A percentile compares a stretch with the other conserved stretches of the same genome.
phyloP scores from a whole-genome alignment of 768 basidiomycete genomes.

The Kwoniella sp. region DNA sequence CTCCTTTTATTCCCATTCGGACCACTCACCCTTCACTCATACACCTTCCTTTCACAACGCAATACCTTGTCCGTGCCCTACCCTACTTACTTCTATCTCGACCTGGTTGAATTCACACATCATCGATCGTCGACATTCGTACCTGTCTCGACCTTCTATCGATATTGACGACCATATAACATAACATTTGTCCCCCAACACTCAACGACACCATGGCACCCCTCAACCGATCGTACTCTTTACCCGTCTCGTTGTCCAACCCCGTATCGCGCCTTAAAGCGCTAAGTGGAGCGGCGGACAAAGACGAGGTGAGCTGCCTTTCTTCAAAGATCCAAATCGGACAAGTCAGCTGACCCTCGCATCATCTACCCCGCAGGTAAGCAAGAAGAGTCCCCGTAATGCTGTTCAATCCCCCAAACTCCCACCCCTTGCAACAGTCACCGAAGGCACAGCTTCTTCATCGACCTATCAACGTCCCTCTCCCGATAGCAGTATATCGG shows the following conservation, averaged over 20 bases:
- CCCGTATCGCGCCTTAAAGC: slow-evolving; percentile 51
- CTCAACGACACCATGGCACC: slow-evolving; percentile 43
- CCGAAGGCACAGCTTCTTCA: slow-evolving; percentile 13
- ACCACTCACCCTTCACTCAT: slow-evolving; percentile 6
- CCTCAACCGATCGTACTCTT: slow-evolving; percentile 51
- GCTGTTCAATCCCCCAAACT: not conserved
- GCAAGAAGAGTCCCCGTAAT: slow-evolving; percentile 22
- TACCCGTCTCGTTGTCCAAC: slow-evolving; percentile 52
- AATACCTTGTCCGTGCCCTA: slow-evolving; percentile 1
- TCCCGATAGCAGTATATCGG: slow-evolving; percentile 9
- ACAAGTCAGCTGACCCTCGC: not conserved
- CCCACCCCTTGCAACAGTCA: slow-evolving; percentile 17
- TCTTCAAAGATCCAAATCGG: too few relatives aligned
- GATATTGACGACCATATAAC: not conserved
- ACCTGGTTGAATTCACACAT: not conserved
- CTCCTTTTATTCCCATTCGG: not conserved
- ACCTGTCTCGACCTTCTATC: slow-evolving; percentile 9
- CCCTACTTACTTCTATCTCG: not conserved
- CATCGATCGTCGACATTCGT: not conserved
- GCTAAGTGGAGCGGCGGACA: slow-evolving; percentile 45
- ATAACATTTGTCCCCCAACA: too few relatives aligned
- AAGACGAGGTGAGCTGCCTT: slow-evolving; percentile 51
- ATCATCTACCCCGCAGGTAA: slow-evolving; percentile 31
- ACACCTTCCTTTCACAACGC: slow-evolving; percentile 1
- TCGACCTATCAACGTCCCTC: slow-evolving; percentile 16